Base-by-base conservation (phyloP, 2,329 filamentous ascomycete genomes). In the Diplodia scrobiculata region DNA sequence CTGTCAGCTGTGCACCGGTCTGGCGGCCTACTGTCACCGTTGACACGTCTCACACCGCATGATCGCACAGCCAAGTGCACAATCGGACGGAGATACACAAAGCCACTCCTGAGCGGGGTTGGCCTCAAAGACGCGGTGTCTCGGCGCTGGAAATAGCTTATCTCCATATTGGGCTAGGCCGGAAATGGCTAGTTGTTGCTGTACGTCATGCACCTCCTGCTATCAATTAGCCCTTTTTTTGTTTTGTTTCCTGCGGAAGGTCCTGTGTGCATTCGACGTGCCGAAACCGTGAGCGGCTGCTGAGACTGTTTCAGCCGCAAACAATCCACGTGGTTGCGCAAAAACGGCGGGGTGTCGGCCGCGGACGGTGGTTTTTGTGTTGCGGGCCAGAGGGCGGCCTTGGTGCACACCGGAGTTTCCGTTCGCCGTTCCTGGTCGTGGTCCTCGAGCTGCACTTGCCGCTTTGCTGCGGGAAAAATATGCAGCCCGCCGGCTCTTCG, bases 91-190 rank as follows among this genome's bases (percentile, higher is more conserved):
- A 11, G 7, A 11, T 34, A 34, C 6, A 36, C 34, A 36, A 11
- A 34, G 32, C 32, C 9, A 50, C 58, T 50, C 58, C 58, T 62
- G 58, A 50, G 27, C 29, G 58, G 45, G 19, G 10, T 27, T 13
- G 55, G 55, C 52, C 52, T 47, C 41, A 50, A 29, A 27, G 25
- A n/a, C 29, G 21, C 53, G 36, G 36, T 13, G 11, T 27, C 19
- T 58, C 53, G 58, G 41, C 25, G n/a, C 25, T 32, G 25, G 58
- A 41, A 21, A 29, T 34, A 14, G 11, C 55, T 50, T 62, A 62
- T 36, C 41, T 50, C 58, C 41, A 62, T 29, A 2, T 2, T 3
- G n/a, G 17, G 29, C 58, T 62, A 62, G 29, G 6, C 29, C 14
- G 4, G 3, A 4, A 34, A 5, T 7, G 29, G 9, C 48, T 50